These are phyloP conservation scores for Fonsecaea erecta DNA, from an alignment of 2,329 filamentous ascomycete genomes.

Conservation along the genomic window DNA sequence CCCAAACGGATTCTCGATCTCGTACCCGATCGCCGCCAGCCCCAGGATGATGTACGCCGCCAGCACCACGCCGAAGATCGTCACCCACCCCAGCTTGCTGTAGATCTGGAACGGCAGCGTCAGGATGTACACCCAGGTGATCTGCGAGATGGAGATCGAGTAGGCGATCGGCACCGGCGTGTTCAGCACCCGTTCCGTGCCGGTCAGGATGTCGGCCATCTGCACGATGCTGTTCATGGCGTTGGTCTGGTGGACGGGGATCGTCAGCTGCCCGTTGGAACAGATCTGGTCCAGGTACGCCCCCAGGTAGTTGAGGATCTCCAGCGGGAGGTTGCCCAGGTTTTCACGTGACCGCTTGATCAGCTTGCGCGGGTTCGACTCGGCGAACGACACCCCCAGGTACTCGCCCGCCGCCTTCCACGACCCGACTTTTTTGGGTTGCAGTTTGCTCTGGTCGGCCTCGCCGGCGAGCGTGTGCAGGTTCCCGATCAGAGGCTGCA, in stretches of 20 bases:
- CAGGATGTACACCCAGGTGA: slow-evolving; percentile 82
- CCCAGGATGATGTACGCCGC: slow-evolving; percentile 84
- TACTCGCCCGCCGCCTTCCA: slow-evolving; percentile 73
- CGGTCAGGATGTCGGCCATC: slow-evolving; percentile 73
- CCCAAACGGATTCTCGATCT: slow-evolving; percentile 86
- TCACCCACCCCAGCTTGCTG: slow-evolving; percentile 67
- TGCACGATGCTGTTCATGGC: slow-evolving; percentile 63
- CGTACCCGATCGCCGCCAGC: slow-evolving; percentile 73
- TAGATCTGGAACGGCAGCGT: slow-evolving; percentile 82
- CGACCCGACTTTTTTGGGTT: slow-evolving; percentile 52
- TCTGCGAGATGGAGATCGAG: slow-evolving; percentile 81
- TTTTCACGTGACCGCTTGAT: slow-evolving; percentile 74
- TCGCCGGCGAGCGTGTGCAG: slow-evolving; percentile 74
- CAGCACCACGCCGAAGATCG: slow-evolving; percentile 73
- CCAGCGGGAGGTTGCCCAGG: slow-evolving; percentile 80
- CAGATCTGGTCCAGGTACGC: slow-evolving; percentile 68
- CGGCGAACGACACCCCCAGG: slow-evolving; percentile 75
- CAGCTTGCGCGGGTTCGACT: slow-evolving; percentile 76
- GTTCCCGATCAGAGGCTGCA: slow-evolving; percentile 70
- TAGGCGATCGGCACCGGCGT: slow-evolving; percentile 84
- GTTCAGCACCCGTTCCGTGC: slow-evolving; percentile 77
- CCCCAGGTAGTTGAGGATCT: slow-evolving; percentile 75
- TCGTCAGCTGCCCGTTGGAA: slow-evolving; percentile 43
- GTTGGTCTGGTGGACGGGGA: slow-evolving; percentile 44
- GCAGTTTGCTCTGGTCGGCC: slow-evolving; percentile 50